Percentiles rank a stretch among this genome's conserved stretches.
These are phyloP conservation scores for Calonectria fujianensis DNA, from an alignment of 2,329 filamentous ascomycete species.

Conservation along the genomic window DNA sequence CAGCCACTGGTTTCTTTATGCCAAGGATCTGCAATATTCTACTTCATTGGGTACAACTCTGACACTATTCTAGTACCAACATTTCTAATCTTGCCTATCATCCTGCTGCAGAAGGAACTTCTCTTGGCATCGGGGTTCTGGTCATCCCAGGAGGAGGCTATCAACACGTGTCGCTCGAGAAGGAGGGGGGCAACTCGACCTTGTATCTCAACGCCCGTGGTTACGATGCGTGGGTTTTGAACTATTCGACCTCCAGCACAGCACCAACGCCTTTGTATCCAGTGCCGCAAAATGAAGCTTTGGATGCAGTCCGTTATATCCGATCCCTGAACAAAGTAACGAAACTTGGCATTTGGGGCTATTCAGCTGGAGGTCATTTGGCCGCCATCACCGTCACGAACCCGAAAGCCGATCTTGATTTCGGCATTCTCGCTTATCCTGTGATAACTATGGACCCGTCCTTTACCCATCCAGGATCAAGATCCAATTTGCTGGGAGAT, in stretches of 20 bases:
- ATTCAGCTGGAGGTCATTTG: conserved; percentile 46
- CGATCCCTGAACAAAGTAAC: conserved; percentile 24
- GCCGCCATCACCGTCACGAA: conserved; percentile 45
- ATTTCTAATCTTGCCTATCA: conserved; percentile 5
- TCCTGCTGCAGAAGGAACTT: conserved; percentile 34
- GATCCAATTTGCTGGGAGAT: conserved; percentile 42
- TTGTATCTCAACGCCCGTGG: conserved; percentile 43
- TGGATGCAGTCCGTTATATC: conserved; percentile 41
- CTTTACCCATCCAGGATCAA: conserved; percentile 43
- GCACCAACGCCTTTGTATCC: conserved; percentile 43
- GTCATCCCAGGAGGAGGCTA: conserved; percentile 45
- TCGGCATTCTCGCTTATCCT: conserved; percentile 45
- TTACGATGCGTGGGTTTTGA: conserved; percentile 47
- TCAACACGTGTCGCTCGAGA: conserved; percentile 31
- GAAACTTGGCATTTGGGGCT: conserved; percentile 45
- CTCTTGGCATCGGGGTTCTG: conserved; percentile 40
- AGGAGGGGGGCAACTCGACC: conserved; percentile 42
- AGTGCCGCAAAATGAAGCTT: conserved; percentile 40
- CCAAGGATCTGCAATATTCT: too few species aligned
- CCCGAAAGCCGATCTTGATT: conserved; percentile 40
- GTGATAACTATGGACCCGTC: conserved; percentile 43
- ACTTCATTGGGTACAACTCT: neutral
- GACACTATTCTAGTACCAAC: neutral
- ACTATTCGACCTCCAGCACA: conserved; percentile 41
- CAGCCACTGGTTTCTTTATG: neutral